Conservation (phyloP, 1,284 basidiomycete species). For the Trichosporon sp. region DNA sequence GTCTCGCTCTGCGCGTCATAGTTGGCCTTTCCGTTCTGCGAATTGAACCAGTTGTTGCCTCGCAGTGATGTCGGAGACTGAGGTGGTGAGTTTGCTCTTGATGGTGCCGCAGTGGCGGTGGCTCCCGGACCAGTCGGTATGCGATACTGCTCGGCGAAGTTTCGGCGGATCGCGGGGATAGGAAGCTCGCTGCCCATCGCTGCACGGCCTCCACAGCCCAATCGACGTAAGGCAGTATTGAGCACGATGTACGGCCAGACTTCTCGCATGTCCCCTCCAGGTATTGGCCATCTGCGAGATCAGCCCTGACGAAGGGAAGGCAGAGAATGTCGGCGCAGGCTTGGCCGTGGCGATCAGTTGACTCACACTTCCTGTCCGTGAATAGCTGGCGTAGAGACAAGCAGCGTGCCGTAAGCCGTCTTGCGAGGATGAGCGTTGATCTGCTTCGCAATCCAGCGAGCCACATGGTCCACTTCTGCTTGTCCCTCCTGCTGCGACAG, state of each 20-base stretch:
- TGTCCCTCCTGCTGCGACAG: slow-evolving; percentile 24
- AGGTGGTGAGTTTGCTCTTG: slow-evolving; percentile 22
- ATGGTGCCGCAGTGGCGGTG: neutral
- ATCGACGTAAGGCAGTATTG: slow-evolving; percentile 38
- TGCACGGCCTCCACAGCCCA: slow-evolving; percentile 45
- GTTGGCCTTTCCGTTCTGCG: neutral
- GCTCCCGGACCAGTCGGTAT: slow-evolving; percentile 18
- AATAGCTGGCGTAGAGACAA: slow-evolving; percentile 34
- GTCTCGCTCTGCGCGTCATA: neutral
- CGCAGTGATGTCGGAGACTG: slow-evolving; percentile 20
- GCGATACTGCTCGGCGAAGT: slow-evolving; percentile 40
- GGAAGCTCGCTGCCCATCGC: slow-evolving; percentile 36
- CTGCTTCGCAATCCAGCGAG: slow-evolving; percentile 28
- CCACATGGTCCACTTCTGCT: slow-evolving; percentile 28
- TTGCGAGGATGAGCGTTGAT: slow-evolving; percentile 24
- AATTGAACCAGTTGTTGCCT: neutral
- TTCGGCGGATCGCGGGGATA: slow-evolving; percentile 39
- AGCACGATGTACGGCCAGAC: slow-evolving; percentile 40
- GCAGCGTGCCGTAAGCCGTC: slow-evolving; percentile 37
- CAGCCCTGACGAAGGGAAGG: neutral
- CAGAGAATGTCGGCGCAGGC: neutral
- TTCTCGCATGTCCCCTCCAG: slow-evolving; percentile 39
- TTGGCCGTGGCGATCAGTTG: neutral
- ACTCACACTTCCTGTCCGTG: slow-evolving; percentile 44
- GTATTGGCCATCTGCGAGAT: slow-evolving; percentile 26